Percentiles rank a stretch among this genome's conserved stretches.
Conservation (phyloP, 2,329 filamentous ascomycete genomes). For the Balansia obtecta region DNA sequence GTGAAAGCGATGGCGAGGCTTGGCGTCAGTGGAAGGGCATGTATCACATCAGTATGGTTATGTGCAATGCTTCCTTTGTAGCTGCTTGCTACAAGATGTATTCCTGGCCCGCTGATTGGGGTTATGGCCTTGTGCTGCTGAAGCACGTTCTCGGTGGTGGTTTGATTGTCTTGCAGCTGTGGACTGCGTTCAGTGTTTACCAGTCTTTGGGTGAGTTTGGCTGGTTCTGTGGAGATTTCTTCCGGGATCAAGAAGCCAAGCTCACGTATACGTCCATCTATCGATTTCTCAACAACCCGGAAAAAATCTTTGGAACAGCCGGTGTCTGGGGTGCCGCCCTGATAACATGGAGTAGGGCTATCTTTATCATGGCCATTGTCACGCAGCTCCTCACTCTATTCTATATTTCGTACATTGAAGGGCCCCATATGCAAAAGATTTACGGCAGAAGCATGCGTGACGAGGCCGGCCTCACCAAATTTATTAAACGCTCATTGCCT, state of each 20-base stretch:
- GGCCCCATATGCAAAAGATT: conserved; percentile 96
- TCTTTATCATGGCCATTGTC: conserved; percentile 76
- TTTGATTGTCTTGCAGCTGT: conserved; percentile 76
- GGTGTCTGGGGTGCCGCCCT: conserved; percentile 93
- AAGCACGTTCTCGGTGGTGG: conserved; percentile 76
- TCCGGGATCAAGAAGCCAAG: conserved; percentile 81
- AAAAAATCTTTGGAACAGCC: conserved; percentile 83
- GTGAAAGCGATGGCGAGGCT: conserved; percentile 78
- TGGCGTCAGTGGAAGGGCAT: conserved; percentile 98
- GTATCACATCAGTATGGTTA: conserved; percentile 82
- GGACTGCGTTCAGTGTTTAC: conserved; percentile 88
- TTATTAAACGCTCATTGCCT: conserved; percentile 75
- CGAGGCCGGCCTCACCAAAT: conserved; percentile 86
- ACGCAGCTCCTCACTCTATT: conserved; percentile 75
- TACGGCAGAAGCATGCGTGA: conserved; percentile 75
- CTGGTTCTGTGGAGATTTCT: conserved; percentile 99
- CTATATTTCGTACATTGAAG: conserved; percentile 88
- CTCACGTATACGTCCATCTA: conserved; percentile 96
- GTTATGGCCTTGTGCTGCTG: conserved; percentile 70
- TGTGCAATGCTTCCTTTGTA: conserved; percentile 81
- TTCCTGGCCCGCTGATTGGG: conserved; percentile 72
- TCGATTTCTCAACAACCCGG: conserved; percentile 94
- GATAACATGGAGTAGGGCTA: conserved; percentile 77
- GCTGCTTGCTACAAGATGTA: conserved; percentile 97
- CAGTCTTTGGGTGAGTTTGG: conserved; percentile 94